Conservation (phyloP, 164 flowering plant genomes). For the Chloranthus sessilifolius region DNA sequence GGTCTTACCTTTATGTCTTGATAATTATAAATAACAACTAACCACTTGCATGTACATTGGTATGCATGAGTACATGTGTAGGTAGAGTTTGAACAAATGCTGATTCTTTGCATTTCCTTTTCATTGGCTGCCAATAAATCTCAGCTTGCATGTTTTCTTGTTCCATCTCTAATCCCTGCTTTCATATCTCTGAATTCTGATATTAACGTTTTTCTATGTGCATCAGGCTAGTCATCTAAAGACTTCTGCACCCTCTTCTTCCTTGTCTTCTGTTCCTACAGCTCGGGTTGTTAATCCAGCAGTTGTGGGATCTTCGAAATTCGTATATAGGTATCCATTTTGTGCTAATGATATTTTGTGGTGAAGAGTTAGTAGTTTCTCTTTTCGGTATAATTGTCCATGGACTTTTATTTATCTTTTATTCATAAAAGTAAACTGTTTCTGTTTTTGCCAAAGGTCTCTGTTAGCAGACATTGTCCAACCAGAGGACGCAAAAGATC, state of each 20-base stretch:
- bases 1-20: no score
- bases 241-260: conserved; percentile 43
- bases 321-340: conserved; percentile 65
- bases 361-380: not conserved
- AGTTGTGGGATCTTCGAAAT: conserved; percentile 58
- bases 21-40: no score
- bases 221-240: conserved; percentile 51
- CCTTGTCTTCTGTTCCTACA: conserved; percentile 40
- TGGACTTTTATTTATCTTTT: no score
- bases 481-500: conserved; percentile 73
- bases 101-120: no score
- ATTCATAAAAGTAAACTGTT: not conserved
- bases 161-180: no score
- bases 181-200: no score
- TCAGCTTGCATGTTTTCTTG: no score
- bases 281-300: conserved; percentile 36
- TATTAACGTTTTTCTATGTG: conserved; percentile 9
- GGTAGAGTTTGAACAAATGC: no score
- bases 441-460: conserved; percentile 43
- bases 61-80: no score
- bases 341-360: not conserved
- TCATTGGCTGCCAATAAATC: no score
- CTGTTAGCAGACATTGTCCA: conserved; percentile 81
- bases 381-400: no score
- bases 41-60: no score